Evolutionary conservation across 306 rosid species (phyloP).

Genomic region (Acmispon strigosus): DNA sequence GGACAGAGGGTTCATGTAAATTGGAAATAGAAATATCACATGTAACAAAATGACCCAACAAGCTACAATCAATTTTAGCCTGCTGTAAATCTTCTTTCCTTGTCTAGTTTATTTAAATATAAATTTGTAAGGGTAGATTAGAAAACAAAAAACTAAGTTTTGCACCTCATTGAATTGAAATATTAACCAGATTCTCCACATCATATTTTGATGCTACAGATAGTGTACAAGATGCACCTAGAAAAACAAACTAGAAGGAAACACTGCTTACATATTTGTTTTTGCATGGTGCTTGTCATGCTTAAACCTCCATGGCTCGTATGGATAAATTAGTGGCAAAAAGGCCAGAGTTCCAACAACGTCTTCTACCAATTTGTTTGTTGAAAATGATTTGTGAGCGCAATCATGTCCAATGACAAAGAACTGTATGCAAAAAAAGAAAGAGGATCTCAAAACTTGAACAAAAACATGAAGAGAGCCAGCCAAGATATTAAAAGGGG

Average conservation of each 20-base stretch:
- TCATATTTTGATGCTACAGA: constrained; percentile 1
- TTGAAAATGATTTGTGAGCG: constrained; percentile 93
- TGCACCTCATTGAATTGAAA: constrained; percentile 8
- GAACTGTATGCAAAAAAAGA: constrained; percentile 40
- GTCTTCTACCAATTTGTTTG: constrained; percentile 91
- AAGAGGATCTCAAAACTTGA: constrained; percentile 26
- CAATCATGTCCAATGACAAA: constrained; percentile 99
- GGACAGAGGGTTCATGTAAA: neutral
- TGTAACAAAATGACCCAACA: neutral
- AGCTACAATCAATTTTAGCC: neutral
- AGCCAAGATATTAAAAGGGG: neutral
- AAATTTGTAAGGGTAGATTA: neutral
- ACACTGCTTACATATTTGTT: constrained; percentile 76
- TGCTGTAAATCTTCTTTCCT: neutral
- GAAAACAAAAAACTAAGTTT: constrained; percentile 4
- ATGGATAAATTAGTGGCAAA: constrained; percentile 89
- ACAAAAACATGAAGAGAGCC: neutral
- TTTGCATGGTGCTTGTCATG: constrained; percentile 97
- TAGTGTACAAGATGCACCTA: constrained; percentile 2
- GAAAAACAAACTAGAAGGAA: neutral
- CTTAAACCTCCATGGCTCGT: constrained; percentile 97
- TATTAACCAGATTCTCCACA: neutral
- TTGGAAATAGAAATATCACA: neutral
- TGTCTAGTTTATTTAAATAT: neutral
- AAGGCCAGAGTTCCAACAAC: constrained; percentile 92